These are phyloP conservation scores for Yamadazyma conglobata DNA, from an alignment of 1,139 yeast genomes.

Conservation along the genomic window DNA sequence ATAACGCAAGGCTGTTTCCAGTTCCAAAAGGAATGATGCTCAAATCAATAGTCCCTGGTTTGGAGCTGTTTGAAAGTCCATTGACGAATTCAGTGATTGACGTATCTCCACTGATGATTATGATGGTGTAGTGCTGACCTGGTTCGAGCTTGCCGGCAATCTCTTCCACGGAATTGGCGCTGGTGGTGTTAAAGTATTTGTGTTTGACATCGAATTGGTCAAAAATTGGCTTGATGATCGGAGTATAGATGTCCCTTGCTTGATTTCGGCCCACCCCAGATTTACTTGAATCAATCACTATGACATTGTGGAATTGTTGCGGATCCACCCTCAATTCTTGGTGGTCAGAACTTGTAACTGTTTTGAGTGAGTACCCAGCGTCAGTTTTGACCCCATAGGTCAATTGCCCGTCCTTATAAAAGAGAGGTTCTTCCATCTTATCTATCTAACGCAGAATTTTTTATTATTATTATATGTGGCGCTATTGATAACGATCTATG, in stretches of 20 bases:
- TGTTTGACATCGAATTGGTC: conserved; percentile 30
- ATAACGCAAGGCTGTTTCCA: conserved; percentile 75
- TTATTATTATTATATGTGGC: no score
- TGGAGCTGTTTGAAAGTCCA: conserved; percentile 23
- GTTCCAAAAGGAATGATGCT: conserved; percentile 76
- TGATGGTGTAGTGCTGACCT: conserved; percentile 37
- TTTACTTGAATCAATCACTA: conserved; percentile 48
- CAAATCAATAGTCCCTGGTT: conserved; percentile 26
- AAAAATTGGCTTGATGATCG: conserved; percentile 47
- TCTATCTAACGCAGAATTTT: no score
- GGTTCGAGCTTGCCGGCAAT: conserved; percentile 28
- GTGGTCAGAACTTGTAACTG: background rate
- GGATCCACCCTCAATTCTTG: background rate
- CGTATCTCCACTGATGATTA: conserved; percentile 83
- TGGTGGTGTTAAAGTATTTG: conserved; percentile 37
- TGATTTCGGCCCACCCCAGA: conserved; percentile 54
- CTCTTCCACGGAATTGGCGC: conserved; percentile 28
- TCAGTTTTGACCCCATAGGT: conserved; percentile 9
- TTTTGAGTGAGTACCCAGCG: conserved; percentile 4
- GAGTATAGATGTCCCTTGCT: conserved; percentile 39
- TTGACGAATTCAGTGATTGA: conserved; percentile 76
- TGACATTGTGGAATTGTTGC: conserved; percentile 5
- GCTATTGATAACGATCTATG: no score
- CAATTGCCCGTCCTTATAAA: conserved; percentile 5
- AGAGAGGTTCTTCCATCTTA: conserved; percentile 5